Evolutionary conservation across 805 yeast genomes (phyloP), one percentile per base, ranked within the genome.

Genomic region (Dipodascus geniculatus): DNA sequence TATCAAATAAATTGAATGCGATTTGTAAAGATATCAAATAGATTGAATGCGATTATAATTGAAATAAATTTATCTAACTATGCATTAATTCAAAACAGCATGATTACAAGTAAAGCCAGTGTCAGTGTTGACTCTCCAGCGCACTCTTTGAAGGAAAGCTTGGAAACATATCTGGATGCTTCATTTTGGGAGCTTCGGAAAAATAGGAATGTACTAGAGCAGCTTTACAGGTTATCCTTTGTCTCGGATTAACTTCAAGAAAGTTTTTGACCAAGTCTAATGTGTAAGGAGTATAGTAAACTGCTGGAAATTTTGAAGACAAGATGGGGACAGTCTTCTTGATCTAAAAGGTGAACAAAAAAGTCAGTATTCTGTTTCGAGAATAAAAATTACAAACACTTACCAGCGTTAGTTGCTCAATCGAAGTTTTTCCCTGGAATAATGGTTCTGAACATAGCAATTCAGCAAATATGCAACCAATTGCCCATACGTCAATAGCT

Each of bases 381-480:
- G n/a, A n/a, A n/a, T n/a, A n/a, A n/a, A n/a, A n/a, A n/a, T n/a
- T n/a, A n/a, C n/a, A n/a, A 6, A 4, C 9, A 28, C 52, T 20
- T 2, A 78, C 72, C 63, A 22, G 3, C 3, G 14, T 9, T 4
- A 47, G n/a, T 47, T 76, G 80, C 54, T 74, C 74, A 8, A 73
- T 62, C 60, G 75, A 80, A 3, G 75, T 65, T 49, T 67, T 64
- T 2, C 80, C 80, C 20, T 68, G 71, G 57, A 77, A 63, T 3
- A 77, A 70, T 2, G 80, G 79, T 56, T 47, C 31, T 22, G 65
- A 63, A 2, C 70, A 68, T 55, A 75, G 70, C 31, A 77, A 63
- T 60, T 77, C 81, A 1, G 73, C 81, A 60, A 77, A 78, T 2
- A 78, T 79, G 66, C 82, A 78, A 8, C 82, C 82, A n/a, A 77